Conservation (phyloP, 1,284 basidiomycete species). For the Polyporus tsugae region DNA sequence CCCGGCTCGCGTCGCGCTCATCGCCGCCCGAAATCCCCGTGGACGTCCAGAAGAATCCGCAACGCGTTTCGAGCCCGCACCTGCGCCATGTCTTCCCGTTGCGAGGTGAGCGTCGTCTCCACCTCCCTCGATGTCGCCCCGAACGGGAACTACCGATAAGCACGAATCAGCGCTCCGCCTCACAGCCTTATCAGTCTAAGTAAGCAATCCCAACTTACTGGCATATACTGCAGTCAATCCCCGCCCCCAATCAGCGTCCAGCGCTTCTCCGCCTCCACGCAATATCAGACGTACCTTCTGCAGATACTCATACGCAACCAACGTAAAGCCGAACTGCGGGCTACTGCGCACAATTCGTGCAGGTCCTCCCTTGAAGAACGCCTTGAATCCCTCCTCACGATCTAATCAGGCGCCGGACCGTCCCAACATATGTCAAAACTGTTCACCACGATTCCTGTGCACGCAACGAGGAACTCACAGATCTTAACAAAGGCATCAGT, state of each 20-base stretch:
- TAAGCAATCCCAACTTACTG: conserved; percentile 59
- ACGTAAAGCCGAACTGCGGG: conserved; percentile 92
- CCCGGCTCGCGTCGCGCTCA: conserved; percentile 33
- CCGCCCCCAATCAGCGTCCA: conserved; percentile 27
- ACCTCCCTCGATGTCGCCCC: conserved; percentile 68
- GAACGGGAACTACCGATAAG: conserved; percentile 74
- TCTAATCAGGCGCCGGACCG: conserved; percentile 50
- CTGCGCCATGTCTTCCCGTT: conserved; percentile 85
- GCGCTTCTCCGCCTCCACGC: conserved; percentile 16
- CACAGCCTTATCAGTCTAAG: conserved; percentile 34
- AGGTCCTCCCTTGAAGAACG: conserved; percentile 95
- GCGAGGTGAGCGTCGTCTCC: conserved; percentile 75
- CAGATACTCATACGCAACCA: conserved; percentile 88
- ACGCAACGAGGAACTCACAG: conserved; percentile 51
- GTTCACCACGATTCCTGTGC: conserved; percentile 9
- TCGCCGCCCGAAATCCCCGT: conserved; percentile 72
- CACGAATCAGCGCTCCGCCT: conserved; percentile 35
- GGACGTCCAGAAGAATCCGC: conserved; percentile 85
- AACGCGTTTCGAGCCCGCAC: conserved; percentile 94
- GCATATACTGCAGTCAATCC: conserved; percentile 59
- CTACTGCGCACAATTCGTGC: conserved; percentile 91
- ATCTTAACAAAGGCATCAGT: conserved; percentile 92
- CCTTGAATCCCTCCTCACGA: conserved; percentile 87
- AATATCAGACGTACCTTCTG: conserved; percentile 59
- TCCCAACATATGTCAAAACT: conserved; percentile 6